Evolutionary conservation across 345 rosid species (phyloP), one percentile per base, ranked within the genome.

Genomic region (Hirschfeldia incana): DNA sequence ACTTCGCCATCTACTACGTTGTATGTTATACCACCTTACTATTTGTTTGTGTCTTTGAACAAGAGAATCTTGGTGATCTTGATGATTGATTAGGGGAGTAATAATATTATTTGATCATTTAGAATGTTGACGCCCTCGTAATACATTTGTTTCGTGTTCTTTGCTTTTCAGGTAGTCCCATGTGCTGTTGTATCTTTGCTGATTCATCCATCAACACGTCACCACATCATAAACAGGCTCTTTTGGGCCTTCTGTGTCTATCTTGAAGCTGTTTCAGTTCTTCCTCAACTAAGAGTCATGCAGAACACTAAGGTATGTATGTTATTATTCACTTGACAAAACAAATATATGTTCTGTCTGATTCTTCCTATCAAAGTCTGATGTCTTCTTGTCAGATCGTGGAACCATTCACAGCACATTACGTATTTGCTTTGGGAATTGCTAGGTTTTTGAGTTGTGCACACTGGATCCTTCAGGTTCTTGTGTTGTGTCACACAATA

Each of bases 371-470:
- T 42, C 57, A 6, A 33, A 70, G 17, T 73, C 62, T 32, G 5
- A 59, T 77, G 39, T 67, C 12, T 9, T 53, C 3, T 63, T 64
- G 77, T 62, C 87, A 94, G 97, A 92, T 92, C 32, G 94, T 94
- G 29, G 97, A 94, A 78, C 97, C 96, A 65, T 93, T 93, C 83
- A 93, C 98, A 5, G 94, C 96, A 59, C 97, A 92, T 78, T 94
- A 94, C 84, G 96, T 92, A n/a, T 94, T 94, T 85, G 97, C 98
- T 30, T 34, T 94, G 82, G 98, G 96, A 61, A 84, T 94, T 29
- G 97, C 98, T 46, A 89, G 94, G 89, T 91, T 94, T 87, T 85
- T 91, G 82, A 91, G 91, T 81, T 93, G 95, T 83, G 97, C 97
- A 67, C 97, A 91, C 78, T 93, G 98, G 98, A 87, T 93, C 83